These are phyloP conservation scores for Fusarium paranaense DNA, from an alignment of 2,329 filamentous ascomycete species.

Conservation along the genomic window DNA sequence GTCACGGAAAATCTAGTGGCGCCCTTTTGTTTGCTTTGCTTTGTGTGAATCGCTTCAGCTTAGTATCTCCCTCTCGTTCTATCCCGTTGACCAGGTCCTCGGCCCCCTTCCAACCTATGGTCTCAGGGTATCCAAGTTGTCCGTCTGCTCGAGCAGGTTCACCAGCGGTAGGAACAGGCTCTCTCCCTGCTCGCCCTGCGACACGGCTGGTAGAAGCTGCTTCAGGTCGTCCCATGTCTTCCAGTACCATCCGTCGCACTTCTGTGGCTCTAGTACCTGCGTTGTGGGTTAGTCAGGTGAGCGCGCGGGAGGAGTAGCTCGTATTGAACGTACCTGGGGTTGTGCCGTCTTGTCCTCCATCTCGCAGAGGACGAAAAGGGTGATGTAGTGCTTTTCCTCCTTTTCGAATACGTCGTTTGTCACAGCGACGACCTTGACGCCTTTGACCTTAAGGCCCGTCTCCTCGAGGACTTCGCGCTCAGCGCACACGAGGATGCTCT, in stretches of 20 bases:
- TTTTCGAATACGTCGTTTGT: slow-evolving; percentile 75
- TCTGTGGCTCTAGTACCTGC: slow-evolving; percentile 59
- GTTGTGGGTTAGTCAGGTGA: background rate
- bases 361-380: slow-evolving; percentile 72
- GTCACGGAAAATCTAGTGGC: background rate
- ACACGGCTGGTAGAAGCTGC: slow-evolving; percentile 32
- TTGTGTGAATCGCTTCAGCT: background rate
- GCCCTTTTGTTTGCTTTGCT: background rate
- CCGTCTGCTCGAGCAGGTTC: slow-evolving; percentile 45
- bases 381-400: slow-evolving; percentile 79
- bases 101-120: background rate
- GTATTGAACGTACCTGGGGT: slow-evolving; percentile 62
- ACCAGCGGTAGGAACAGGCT: slow-evolving; percentile 50
- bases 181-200: slow-evolving; percentile 31
- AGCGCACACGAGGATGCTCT: slow-evolving; percentile 72
- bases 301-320: background rate
- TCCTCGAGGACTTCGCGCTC: slow-evolving; percentile 77
- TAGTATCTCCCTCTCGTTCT: background rate
- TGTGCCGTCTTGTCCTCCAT: slow-evolving; percentile 59
- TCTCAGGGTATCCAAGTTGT: slow-evolving; percentile 36
- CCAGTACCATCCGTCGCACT: slow-evolving; percentile 65
- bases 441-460: slow-evolving; percentile 69
- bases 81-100: background rate
- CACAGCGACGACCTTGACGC: slow-evolving; percentile 65
- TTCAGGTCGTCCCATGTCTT: slow-evolving; percentile 57